Conservation (phyloP, 768 basidiomycete genomes). For the Gymnopilus junonius region DNA sequence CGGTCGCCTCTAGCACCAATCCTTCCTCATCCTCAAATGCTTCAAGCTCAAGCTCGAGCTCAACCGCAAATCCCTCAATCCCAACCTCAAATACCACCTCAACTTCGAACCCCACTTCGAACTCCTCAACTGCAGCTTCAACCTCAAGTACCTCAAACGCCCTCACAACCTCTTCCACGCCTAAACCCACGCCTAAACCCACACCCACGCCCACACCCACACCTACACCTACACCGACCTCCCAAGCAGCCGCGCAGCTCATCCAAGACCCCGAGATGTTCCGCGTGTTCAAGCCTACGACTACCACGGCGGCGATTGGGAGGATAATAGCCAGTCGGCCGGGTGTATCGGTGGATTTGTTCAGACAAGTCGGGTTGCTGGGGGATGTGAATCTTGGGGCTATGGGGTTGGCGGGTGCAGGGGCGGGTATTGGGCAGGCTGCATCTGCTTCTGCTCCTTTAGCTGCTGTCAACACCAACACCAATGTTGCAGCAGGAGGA, state of each 20-base stretch:
- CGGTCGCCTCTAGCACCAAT: too few species aligned
- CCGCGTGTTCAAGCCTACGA: constrained; percentile 17
- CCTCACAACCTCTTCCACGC: too few species aligned
- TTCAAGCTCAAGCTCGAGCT: not conserved
- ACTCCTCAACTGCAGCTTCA: too few species aligned
- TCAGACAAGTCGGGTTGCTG: not conserved
- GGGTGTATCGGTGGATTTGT: constrained; percentile 20
- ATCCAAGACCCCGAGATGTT: constrained; percentile 10
- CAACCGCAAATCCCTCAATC: too few species aligned
- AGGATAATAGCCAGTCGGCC: constrained; percentile 19
- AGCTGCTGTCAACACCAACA: too few species aligned
- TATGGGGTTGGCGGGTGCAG: not conserved
- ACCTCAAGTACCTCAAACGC: too few species aligned
- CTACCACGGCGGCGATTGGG: constrained; percentile 11
- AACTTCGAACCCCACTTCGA: too few species aligned
- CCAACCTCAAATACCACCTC: too few species aligned
- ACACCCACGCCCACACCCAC: too few species aligned
- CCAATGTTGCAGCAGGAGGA: too few species aligned
- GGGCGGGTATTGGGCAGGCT: not conserved
- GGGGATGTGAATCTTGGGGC: not conserved
- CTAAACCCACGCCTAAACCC: too few species aligned
- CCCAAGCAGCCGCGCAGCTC: not conserved
- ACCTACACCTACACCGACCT: not conserved
- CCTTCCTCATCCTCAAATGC: too few species aligned
- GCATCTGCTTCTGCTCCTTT: not conserved